These are phyloP conservation scores for Periconia sp. DNA, from an alignment of 2,329 filamentous ascomycete species.

Conservation along the genomic window DNA sequence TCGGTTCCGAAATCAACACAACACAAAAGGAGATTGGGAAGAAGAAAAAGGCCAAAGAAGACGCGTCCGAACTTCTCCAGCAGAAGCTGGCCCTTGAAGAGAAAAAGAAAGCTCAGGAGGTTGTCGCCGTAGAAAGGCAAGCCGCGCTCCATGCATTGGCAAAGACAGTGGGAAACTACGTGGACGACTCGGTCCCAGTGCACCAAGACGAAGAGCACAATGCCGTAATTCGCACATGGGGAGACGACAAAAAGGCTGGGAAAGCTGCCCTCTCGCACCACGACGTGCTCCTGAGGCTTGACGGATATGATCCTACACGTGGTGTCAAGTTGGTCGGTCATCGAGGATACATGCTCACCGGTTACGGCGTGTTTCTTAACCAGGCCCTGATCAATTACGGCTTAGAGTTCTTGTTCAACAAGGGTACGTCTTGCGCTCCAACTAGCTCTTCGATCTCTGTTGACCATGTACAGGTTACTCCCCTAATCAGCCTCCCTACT, in stretches of 20 bases:
- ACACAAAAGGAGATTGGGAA: slow-evolving; percentile 55
- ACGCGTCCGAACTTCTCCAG: slow-evolving; percentile 78
- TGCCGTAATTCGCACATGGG: slow-evolving; percentile 76
- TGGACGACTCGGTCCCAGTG: slow-evolving; percentile 85
- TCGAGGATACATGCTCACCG: slow-evolving; percentile 88
- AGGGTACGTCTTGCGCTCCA: too few relatives aligned
- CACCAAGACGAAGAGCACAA: slow-evolving; percentile 92
- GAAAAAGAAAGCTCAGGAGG: slow-evolving; percentile 80
- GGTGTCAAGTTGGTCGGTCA: slow-evolving; percentile 84
- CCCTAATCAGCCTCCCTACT: slow-evolving; percentile 63
- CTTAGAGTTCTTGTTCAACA: slow-evolving; percentile 81
- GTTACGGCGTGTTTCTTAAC: slow-evolving; percentile 90
- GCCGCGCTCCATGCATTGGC: slow-evolving; percentile 75
- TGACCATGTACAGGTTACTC: too few relatives aligned
- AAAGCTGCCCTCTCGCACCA: slow-evolving; percentile 86
- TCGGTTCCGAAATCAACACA: slow-evolving; percentile 47
- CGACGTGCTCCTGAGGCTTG: slow-evolving; percentile 85
- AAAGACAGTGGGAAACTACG: slow-evolving; percentile 86
- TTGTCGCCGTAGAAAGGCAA: slow-evolving; percentile 77
- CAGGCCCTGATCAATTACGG: slow-evolving; percentile 95
- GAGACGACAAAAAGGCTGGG: slow-evolving; percentile 72
- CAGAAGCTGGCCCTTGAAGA: slow-evolving; percentile 80
- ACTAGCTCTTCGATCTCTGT: too few relatives aligned
- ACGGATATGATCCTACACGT: slow-evolving; percentile 91
- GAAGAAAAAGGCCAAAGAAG: slow-evolving; percentile 60